Base-by-base conservation (phyloP, 2,329 filamentous ascomycete species). In the Metarhizium anisopliae region DNA sequence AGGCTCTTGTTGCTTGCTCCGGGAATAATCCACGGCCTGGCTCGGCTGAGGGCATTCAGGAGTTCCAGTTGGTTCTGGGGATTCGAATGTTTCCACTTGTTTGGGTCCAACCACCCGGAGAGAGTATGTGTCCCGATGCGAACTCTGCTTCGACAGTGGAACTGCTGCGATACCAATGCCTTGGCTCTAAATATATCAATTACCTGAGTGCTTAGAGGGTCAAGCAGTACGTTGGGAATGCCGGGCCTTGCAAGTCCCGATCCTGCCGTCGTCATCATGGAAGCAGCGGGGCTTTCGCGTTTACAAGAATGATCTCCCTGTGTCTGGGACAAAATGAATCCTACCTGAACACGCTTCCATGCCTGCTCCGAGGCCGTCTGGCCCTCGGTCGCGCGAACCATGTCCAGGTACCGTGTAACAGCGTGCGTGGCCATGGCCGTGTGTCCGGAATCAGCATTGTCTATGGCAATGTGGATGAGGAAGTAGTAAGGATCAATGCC, bases 381-480 rank as follows among this genome's bases (percentile, higher is more conserved):
- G 16, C 56, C 52, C 11, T 30, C 45, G 36, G 36, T 5, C 40
- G 30, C n/a, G 62, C 67, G 18, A 57, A 60, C 49, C 70, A 58
- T 53, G 58, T 69, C 52, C 66, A 79, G 64, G 57, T 77, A 77
- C 18, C 67, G 59, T 8, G 56, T 60, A 10, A 72, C 72, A 16
- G 68, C 67, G 25, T 68, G 60, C 55, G 70, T 63, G 1, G 76
- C 75, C 70, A 80, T 78, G 2, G 74, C 74, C 13, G 73, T 68
- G 61, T 80, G 77, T 0, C 77, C 76, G 0, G 71, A 74, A 56
- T 77, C 66, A 4, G 69, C 66, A 59, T 79, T 80, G 59, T 80
- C 77, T 52, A 80, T 79, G 0, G 73, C 69, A 45, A 79, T 66
- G 62, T 80, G 77, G 4, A 81, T 64, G n/a, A 72, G 61, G 60